phyloP scores from a whole-genome alignment of 148 eudicot species.

The Hydrangea macrophylla region DNA sequence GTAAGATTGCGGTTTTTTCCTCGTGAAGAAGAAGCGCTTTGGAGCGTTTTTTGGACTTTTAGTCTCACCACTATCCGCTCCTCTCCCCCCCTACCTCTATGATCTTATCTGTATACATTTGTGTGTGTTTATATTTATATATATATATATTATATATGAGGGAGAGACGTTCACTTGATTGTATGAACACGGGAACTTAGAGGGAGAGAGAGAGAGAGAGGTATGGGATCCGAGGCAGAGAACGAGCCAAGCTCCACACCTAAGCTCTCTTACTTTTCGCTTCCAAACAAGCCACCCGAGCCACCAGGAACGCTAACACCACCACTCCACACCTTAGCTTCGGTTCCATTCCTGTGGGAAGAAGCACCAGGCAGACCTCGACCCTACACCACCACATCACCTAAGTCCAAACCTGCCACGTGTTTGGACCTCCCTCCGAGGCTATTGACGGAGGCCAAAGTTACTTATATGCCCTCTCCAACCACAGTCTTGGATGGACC shows the following conservation, averaged over 20 bases:
- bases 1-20: slow-evolving; percentile 3
- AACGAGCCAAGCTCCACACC: slow-evolving; percentile 28
- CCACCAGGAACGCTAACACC: slow-evolving; percentile 54
- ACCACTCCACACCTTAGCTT: slow-evolving; percentile 52
- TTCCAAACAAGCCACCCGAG: slow-evolving; percentile 41
- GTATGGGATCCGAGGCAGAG: slow-evolving; percentile 14
- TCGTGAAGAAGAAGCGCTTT: slow-evolving; percentile 27
- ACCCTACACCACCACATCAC: slow-evolving; percentile 8
- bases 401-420: slow-evolving; percentile 58
- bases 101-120: neutral
- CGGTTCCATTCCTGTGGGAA: slow-evolving; percentile 89
- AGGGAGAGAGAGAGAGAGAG: neutral
- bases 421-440: slow-evolving; percentile 71
- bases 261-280: slow-evolving; percentile 39
- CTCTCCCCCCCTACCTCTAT: neutral
- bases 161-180: too few species aligned
- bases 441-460: slow-evolving; percentile 19
- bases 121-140: neutral
- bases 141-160: too few species aligned
- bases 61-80: neutral
- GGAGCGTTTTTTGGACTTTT: slow-evolving; percentile 18
- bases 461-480: slow-evolving; percentile 45
- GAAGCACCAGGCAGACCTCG: slow-evolving; percentile 84
- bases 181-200: neutral
- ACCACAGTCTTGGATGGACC: slow-evolving; percentile 65